phyloP scores from a whole-genome alignment of 306 rosid species.

The Delonix regia region DNA sequence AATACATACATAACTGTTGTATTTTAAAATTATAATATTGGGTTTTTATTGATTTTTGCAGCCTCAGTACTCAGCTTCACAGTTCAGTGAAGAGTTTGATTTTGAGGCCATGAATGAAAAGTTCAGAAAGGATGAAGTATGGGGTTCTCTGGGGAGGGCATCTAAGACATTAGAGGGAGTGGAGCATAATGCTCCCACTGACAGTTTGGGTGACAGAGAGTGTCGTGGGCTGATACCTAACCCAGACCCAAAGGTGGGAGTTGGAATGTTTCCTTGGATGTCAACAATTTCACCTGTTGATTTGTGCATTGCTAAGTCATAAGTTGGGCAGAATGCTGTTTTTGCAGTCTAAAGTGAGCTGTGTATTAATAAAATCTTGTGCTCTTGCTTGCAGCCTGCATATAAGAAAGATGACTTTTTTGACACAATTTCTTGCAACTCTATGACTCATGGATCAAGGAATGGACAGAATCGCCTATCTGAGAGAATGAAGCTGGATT shows the following conservation, averaged over 20 bases:
- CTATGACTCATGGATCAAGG: constrained; percentile 57
- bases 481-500: constrained; percentile 54
- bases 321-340: constrained; percentile 9
- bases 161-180: constrained; percentile 41
- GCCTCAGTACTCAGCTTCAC: constrained; percentile 40
- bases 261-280: constrained; percentile 12
- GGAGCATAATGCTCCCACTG: constrained; percentile 42
- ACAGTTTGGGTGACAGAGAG: constrained; percentile 41
- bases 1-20: neutral
- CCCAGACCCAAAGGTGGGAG: constrained; percentile 44
- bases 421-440: constrained; percentile 72
- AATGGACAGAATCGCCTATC: constrained; percentile 54
- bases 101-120: constrained; percentile 84
- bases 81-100: constrained; percentile 79
- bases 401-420: constrained; percentile 82
- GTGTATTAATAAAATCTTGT: constrained; percentile 17
- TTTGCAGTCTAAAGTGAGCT: neutral
- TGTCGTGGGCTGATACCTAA: constrained; percentile 35
- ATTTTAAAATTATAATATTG: neutral
- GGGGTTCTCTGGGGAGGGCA: constrained; percentile 69
- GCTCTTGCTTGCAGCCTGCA: constrained; percentile 60
- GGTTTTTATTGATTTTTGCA: constrained; percentile 15
- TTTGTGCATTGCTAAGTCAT: constrained; percentile 4
- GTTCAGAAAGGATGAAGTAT: constrained; percentile 80
- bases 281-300: constrained; percentile 12